Base-by-base conservation (phyloP, 306 rosid genomes). In the Notholithocarpus densiflorus region DNA sequence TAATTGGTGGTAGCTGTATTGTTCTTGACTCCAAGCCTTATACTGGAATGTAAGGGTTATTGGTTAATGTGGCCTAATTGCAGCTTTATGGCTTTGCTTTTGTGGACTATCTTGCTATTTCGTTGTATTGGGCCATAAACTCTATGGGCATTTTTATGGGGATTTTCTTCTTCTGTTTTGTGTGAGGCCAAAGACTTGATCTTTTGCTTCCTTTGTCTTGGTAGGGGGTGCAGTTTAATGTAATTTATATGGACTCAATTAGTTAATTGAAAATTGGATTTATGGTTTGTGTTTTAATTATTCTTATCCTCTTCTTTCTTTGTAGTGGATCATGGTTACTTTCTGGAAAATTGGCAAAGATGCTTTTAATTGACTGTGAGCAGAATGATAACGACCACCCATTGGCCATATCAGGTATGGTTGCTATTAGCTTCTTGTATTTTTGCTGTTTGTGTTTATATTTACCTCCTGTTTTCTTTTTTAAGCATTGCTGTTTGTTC, bases 271-370 rank as follows among this genome's bases (percentile, higher is more conserved):
- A 56, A 31, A 62, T 8, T 21, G 7, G 11, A 55, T 48, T 62
- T 73, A 40, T 32, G 19, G 18, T 37, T 65, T 57, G 59, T 60
- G 9, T 18, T 69, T 84, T 62, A 61, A 73, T 75, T 79, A 53
- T 74, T 21, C 51, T 52, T 64, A 45, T 52, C 15, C 48, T 53
- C 73, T 78, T 57, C 85, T 81, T 66, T 66, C 70, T 75, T 86
- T 83, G 62, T 84, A 91, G 97, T 80, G 94, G 89, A 73, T 87
- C 98, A 64, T 92, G 97, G 98, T 56, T 92, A 82, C 95, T 92
- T 73, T 94, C 97, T 75, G 91, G 92, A 76, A 90, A 88, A 79
- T 84, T 92, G 79, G 90, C 95, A 51, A 94, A 88, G 87, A 86
- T 94, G 97, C 86, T 94, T 66, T 75, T 86, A 64, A 85, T 91